Conservation (phyloP, 805 yeast species). For the Vanderwaltozyma polyspora region DNA sequence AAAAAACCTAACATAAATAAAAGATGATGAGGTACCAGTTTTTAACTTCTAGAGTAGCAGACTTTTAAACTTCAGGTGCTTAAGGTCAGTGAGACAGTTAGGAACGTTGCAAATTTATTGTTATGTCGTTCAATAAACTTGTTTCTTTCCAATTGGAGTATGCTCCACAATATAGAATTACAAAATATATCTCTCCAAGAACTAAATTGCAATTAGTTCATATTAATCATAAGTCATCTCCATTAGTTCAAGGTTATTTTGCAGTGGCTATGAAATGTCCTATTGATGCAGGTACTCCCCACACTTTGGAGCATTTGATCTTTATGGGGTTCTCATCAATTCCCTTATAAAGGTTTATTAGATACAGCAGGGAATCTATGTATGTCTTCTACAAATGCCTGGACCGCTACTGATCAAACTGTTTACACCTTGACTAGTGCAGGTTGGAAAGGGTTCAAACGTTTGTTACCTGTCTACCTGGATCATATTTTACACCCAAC, state of each 20-base stretch:
- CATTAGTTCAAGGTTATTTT: conserved; percentile 85
- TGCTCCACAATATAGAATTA: conserved; percentile 52
- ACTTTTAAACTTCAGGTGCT: background rate
- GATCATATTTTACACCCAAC: conserved; percentile 84
- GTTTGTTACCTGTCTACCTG: conserved; percentile 74
- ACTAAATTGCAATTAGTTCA: conserved; percentile 78
- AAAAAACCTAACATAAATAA: no score
- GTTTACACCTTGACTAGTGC: conserved; percentile 87
- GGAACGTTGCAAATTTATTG: no score
- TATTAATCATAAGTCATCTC: conserved; percentile 63
- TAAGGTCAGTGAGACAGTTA: no score
- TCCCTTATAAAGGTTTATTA: conserved; percentile 83
- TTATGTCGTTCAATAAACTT: conserved; percentile 31
- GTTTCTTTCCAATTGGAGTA: conserved; percentile 56
- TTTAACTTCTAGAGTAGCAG: no score
- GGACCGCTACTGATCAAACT: conserved; percentile 95
- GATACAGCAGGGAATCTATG: conserved; percentile 79
- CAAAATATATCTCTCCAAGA: conserved; percentile 66
- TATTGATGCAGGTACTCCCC: conserved; percentile 88
- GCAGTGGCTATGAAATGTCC: conserved; percentile 90
- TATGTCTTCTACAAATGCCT: conserved; percentile 84
- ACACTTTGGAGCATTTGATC: conserved; percentile 85
- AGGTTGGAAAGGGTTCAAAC: conserved; percentile 90
- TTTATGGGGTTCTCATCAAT: conserved; percentile 88
- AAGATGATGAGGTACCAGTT: no score